Conservation (phyloP, 2,329 filamentous ascomycete species). For the Acephala macrosclerotiorum region DNA sequence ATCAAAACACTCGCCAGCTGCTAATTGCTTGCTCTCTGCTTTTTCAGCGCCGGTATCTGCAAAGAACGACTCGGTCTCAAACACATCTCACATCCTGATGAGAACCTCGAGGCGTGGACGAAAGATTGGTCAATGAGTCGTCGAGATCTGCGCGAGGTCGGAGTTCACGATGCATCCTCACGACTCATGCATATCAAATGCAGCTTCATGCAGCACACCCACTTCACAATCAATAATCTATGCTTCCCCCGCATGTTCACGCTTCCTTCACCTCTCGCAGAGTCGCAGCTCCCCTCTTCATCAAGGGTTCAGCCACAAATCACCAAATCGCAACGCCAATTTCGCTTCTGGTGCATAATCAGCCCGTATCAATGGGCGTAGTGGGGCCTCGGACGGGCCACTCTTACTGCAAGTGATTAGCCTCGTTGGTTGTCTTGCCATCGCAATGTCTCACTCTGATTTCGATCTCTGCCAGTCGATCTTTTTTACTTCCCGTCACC, state of each 20-base stretch:
- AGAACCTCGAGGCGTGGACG: background rate
- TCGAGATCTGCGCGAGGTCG: background rate
- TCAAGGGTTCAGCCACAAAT: background rate
- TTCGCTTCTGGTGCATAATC: constrained; percentile 6
- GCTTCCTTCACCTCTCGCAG: background rate
- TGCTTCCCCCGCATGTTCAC: constrained; percentile 9
- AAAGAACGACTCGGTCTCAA: background rate
- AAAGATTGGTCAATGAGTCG: background rate
- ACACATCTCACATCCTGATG: constrained; percentile 3
- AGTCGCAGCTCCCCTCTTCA: background rate
- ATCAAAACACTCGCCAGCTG: background rate
- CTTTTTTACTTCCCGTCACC: background rate
- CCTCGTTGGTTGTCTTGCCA: constrained; percentile 4
- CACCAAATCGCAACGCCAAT: constrained; percentile 3
- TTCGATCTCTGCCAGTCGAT: constrained; percentile 2
- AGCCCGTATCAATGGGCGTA: constrained; percentile 1
- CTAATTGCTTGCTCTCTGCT: background rate
- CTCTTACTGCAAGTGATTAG: constrained; percentile 11
- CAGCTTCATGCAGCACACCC: constrained; percentile 7
- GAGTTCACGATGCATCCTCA: constrained; percentile 2
- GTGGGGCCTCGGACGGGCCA: background rate
- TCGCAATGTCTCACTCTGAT: constrained; percentile 5
- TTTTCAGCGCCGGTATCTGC: background rate
- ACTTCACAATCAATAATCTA: background rate
- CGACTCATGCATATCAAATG: constrained; percentile 3